A percentile compares a stretch with the other conserved stretches of the same genome.
These are phyloP conservation scores for Cymbopogon citratus DNA, from an alignment of 176 grass and related monocot genomes.

Conservation along the genomic window DNA sequence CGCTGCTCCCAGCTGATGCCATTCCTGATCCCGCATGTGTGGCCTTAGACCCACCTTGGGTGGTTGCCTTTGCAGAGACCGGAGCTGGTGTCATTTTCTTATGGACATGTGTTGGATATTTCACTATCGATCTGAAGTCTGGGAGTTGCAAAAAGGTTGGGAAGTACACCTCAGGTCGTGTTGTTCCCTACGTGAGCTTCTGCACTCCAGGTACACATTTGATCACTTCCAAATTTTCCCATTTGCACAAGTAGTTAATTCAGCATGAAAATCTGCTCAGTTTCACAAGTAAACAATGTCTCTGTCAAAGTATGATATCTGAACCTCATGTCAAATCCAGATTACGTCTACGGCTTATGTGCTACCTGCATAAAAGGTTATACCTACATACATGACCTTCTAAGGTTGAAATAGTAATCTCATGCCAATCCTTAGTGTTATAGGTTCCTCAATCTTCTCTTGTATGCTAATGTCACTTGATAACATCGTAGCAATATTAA, in stretches of 20 bases:
- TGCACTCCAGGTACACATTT: no score
- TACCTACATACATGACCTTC: no score
- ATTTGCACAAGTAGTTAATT: neutral
- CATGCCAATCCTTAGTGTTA: neutral
- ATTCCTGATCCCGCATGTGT: neutral
- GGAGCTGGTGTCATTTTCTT: no score
- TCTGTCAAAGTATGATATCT: neutral
- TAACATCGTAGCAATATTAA: neutral
- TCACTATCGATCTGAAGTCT: no score
- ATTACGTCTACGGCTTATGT: neutral
- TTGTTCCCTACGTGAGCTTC: no score
- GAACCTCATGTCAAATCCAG: neutral
- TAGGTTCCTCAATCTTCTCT: neutral
- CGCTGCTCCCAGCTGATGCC: neutral
- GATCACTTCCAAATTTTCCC: no score
- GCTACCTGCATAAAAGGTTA: neutral
- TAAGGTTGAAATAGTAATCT: neutral
- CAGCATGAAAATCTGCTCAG: neutral
- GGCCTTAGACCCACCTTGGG: no score
- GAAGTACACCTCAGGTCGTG: no score
- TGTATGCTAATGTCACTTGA: neutral
- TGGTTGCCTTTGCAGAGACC: no score
- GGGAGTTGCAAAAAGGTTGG: no score
- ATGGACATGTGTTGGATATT: no score
- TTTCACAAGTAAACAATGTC: neutral